Evolutionary conservation across 2,329 filamentous ascomycete species (phyloP), one percentile per base, ranked within the genome.

Genomic region (Exserohilum rostratum): DNA sequence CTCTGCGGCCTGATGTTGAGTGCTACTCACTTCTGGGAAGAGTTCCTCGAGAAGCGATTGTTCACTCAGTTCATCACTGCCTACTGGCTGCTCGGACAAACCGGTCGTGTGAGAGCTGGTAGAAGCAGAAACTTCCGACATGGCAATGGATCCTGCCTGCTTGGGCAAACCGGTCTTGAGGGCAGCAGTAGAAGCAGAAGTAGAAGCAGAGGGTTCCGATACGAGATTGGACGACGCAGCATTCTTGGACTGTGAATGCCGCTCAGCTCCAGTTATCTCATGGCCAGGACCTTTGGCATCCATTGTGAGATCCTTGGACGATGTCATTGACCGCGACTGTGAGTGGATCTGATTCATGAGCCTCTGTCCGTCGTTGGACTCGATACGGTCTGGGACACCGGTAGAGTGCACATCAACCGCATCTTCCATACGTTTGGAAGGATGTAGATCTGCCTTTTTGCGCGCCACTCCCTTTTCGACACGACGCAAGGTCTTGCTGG

Each of bases 1-100:
- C 27, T 57, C 49, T 13, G 46, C 22, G 35, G 55, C 48, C 7
- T 57, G 58, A 30, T 66, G 64, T 13, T 56, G 55, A 29, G 64
- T 55, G 22, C 49, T 60, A 48, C 44, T 66, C 20, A 63, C 79
- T 60, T 83, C 81, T 5, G 84, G 84, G 60, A 86, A 86, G 1
- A 87, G 78, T 60, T 83, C 79, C 47, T 79, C 76, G 5, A 80
- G 67, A 44, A 81, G 70, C 4, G 78, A 77, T 27, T 69, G 71
- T 46, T 72, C 65, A 39, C 55, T 68, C 35, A 50, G 20, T 42
- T 53, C 60, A 10, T 43, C 46, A 2, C 33, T 47, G 25, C 20
- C 42, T 15, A 38, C 33, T 20, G 46, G 33, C 38, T 48, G 35
- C 46, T 51, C 53, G n/a, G 51, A n/a, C 12, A 33, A 31, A 7